Base-by-base conservation (phyloP, 306 rosid species). In the Malus orientalis region DNA sequence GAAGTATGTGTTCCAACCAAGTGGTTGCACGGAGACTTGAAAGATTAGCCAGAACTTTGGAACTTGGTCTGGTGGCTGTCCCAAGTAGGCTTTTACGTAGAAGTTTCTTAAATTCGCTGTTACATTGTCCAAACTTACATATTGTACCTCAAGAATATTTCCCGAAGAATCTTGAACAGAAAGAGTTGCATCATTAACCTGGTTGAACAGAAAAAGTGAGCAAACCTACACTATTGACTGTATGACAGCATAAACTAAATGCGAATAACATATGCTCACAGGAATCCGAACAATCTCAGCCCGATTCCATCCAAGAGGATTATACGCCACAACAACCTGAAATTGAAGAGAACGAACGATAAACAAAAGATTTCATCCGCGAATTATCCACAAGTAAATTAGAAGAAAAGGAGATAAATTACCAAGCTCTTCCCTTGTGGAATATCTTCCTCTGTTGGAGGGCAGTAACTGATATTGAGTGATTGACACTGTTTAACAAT, bases 1-100 rank as follows among this genome's bases (percentile, higher is more conserved):
- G 86, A 94, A 90, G 87, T 85, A 94, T 0, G 97, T 90, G 67
- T 85, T 88, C 98, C 98, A 94, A 69, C 98, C 98, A 73, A 94
- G 88, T 63, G 97, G 94, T 11, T 85, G 93, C 44, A 94, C 87
- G 32, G 96, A 85, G 2, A 59, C 98, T 84, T 83, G 96, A 84
- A 94, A 91, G 57, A 90, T 75, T 85, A 94, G 93, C 96, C 96
- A 94, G 74, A 85, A 91, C 78, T 89, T 91, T 0, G 98, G 91
- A 29, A 82, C 86, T 65, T 86, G 71, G 57, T 84, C 77, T 53
- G 90, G 76, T 51, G 86, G 69, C 74, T 22, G 23, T 70, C 98
- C 98, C 74, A 89, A 69, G 80, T 94, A 90, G 77, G 96, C 96
- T 80, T 86, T 77, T 54, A 88, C 84, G n/a, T 94, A 91, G 51